phyloP scores from a whole-genome alignment of 169 alveolate species.

The Cryptosporidium viatorum region DNA sequence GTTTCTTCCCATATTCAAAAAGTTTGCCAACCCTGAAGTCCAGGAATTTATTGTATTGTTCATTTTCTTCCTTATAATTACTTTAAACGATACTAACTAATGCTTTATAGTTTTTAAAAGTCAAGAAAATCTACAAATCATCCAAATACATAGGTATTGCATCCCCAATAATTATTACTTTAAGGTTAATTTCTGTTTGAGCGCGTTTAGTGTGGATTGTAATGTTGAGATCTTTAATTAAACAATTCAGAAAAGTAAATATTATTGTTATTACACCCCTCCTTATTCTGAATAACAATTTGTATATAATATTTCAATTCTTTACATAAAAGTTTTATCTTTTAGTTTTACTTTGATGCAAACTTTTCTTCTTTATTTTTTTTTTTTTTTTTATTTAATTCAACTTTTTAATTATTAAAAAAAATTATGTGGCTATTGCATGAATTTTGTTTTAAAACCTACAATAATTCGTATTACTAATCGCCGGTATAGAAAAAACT shows the following conservation, averaged over 20 bases:
- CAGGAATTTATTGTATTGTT: constrained; percentile 54
- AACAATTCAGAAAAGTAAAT: not conserved
- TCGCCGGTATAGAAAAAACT: not conserved
- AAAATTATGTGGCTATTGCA: not conserved
- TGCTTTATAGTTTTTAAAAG: not conserved
- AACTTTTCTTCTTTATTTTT: too few relatives aligned
- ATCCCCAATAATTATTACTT: not conserved
- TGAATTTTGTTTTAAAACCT: not conserved
- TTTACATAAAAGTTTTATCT: not conserved
- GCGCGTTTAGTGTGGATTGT: constrained; percentile 64
- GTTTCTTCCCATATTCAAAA: constrained; percentile 51
- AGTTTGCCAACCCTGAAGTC: constrained; percentile 65
- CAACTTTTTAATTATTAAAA: too few relatives aligned
- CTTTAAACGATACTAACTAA: not conserved
- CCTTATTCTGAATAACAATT: not conserved
- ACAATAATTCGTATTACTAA: not conserved
- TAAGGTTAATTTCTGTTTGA: constrained; percentile 1
- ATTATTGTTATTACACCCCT: not conserved
- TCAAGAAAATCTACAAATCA: constrained; percentile 1
- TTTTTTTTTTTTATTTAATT: too few relatives aligned
- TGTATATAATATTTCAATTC: not conserved
- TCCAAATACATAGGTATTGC: not conserved
- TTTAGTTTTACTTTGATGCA: too few relatives aligned
- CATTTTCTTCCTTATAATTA: not conserved
- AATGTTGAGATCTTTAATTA: constrained; percentile 14